Percentiles rank a stretch among this genome's conserved stretches.
These are phyloP conservation scores for Aspergillus steynii DNA, from an alignment of 495 filamentous ascomycete species.

Conservation along the genomic window DNA sequence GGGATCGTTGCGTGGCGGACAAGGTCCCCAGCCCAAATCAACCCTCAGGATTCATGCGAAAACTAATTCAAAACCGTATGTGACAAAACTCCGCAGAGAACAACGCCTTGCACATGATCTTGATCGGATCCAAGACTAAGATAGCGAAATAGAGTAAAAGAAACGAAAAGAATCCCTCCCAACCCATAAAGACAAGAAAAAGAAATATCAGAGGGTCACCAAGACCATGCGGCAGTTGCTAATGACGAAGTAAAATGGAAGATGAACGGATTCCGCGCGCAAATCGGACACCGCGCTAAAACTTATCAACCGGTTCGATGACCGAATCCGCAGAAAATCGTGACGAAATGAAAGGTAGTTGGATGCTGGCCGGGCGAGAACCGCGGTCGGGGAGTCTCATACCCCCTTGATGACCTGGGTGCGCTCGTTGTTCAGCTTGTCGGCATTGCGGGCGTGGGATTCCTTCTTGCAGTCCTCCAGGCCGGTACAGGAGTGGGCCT, in stretches of 20 bases:
- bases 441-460: constrained; percentile 85
- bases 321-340: constrained; percentile 8
- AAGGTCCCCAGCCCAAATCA: not conserved
- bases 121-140: not conserved
- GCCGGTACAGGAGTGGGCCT: constrained; percentile 91
- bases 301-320: constrained; percentile 15
- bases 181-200: constrained; percentile 20
- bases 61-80: constrained; percentile 2
- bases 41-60: not conserved
- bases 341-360: not conserved
- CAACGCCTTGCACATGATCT: constrained; percentile 24
- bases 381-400: constrained; percentile 28
- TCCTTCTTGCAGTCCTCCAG: constrained; percentile 98
- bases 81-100: constrained; percentile 13
- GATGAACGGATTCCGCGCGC: constrained; percentile 7
- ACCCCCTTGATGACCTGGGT: constrained; percentile 71
- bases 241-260: not conserved
- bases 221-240: constrained; percentile 15
- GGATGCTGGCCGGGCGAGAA: not conserved
- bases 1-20: constrained; percentile 10
- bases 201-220: constrained; percentile 12
- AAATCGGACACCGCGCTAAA: constrained; percentile 37
- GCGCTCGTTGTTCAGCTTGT: constrained; percentile 86
- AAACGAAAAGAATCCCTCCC: constrained; percentile 15
- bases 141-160: constrained; percentile 6